Conservation (phyloP, 2,329 filamentous ascomycete genomes). For the Clarireedia monteithiana region DNA sequence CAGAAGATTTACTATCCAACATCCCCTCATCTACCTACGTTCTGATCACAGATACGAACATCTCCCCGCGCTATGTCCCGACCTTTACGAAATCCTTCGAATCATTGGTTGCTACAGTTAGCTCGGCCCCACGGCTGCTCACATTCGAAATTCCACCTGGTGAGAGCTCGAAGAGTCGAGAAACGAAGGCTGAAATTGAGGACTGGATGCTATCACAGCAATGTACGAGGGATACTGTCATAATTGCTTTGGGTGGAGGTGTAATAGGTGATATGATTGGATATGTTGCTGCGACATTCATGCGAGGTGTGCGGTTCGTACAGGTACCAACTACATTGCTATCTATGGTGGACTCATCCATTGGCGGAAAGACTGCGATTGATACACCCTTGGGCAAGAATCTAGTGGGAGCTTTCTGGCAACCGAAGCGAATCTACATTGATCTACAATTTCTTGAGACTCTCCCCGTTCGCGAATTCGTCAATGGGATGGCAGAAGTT, state of each 20-base stretch:
- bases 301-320: slow-evolving; percentile 92
- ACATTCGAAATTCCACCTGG: slow-evolving; percentile 83
- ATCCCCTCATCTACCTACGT: slow-evolving; percentile 86
- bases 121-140: slow-evolving; percentile 59
- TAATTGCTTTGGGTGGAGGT: slow-evolving; percentile 89
- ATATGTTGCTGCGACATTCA: slow-evolving; percentile 95
- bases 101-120: slow-evolving; percentile 29
- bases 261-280: slow-evolving; percentile 98
- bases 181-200: slow-evolving; percentile 91
- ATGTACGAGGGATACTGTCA: slow-evolving; percentile 91
- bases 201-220: slow-evolving; percentile 91
- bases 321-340: slow-evolving; percentile 93
- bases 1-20: slow-evolving; percentile 69
- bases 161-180: slow-evolving; percentile 86
- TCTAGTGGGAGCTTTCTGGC: slow-evolving; percentile 92
- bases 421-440: slow-evolving; percentile 88
- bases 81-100: slow-evolving; percentile 63
- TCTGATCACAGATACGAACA: slow-evolving; percentile 92
- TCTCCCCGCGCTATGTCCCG: slow-evolving; percentile 74
- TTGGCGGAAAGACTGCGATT: slow-evolving; percentile 97
- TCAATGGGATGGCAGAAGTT: slow-evolving; percentile 98
- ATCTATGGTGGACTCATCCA: slow-evolving; percentile 97
- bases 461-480: slow-evolving; percentile 82
- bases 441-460: slow-evolving; percentile 89
- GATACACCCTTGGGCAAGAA: slow-evolving; percentile 96